These are phyloP conservation scores for Cryptosporidium bovis DNA, from an alignment of 169 alveolate species.

Conservation along the genomic window DNA sequence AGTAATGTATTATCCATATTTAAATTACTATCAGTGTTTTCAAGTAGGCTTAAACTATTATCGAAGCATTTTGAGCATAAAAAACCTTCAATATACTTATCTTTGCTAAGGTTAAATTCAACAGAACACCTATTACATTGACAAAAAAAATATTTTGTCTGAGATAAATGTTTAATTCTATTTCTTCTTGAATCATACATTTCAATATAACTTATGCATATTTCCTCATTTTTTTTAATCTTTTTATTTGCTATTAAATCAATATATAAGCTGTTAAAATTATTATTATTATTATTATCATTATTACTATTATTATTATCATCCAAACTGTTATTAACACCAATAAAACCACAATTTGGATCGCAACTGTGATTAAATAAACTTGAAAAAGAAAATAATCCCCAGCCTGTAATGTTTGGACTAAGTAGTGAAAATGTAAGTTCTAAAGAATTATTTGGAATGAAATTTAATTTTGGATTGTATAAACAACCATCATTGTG, in stretches of 20 bases:
- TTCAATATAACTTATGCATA: conserved; percentile 45
- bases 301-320: background rate
- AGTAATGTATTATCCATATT: background rate
- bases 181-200: conserved; percentile 54
- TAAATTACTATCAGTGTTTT: background rate
- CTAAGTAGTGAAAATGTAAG: conserved; percentile 20
- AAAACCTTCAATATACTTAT: conserved; percentile 30
- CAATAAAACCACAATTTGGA: conserved; percentile 59
- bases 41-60: too few species aligned
- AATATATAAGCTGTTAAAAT: background rate
- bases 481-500: background rate
- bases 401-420: conserved; percentile 66
- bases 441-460: conserved; percentile 19
- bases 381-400: conserved; percentile 46
- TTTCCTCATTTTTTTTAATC: conserved; percentile 42
- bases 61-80: conserved; percentile 39
- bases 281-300: background rate
- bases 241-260: conserved; percentile 21
- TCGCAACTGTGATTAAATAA: conserved; percentile 71
- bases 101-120: background rate
- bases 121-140: conserved; percentile 24
- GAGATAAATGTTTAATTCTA: conserved; percentile 2
- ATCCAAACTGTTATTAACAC: background rate
- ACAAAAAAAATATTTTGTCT: conserved; percentile 45
- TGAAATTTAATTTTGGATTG: background rate